Base-by-base conservation (phyloP, 495 filamentous ascomycete species). In the Astrothelium subdiscretum region DNA sequence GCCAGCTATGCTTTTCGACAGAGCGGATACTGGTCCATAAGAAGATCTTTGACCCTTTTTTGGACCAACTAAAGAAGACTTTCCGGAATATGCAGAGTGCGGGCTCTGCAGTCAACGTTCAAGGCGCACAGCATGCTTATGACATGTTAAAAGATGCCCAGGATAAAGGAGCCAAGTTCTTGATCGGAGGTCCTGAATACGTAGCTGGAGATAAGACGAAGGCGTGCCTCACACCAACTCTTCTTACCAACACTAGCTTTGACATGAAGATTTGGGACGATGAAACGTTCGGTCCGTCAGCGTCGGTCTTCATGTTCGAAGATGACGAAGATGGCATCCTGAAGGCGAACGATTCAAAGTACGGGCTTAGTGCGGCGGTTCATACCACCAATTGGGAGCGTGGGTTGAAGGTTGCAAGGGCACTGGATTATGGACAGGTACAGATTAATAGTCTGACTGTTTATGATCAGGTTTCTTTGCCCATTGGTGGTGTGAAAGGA, bases 1-100 rank as follows among this genome's bases (percentile, higher is more conserved):
- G 68, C 15, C 66, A 70, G 59, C 61, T 70, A 13, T 70, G 68
- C 63, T 64, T 70, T 22, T 70, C 68, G 0, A 70, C 68, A 13
- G 68, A 70, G 26, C 61, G 66, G 15, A 62, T 70, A 22, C 59
- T 70, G 24, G 68, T 70, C 18, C 15, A 22, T 3, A 35, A 18
- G 31, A 27, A 32, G 26, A 35, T 59, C 3, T 35, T 20, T 38
- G 31, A 32, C 18, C 4, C 15, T 35, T 66, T 66, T 60, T 43
- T 65, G 38, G 27, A 54, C 1, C 40, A 71, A 4, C 59, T 71
- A 0, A 42, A 57, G 18, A 65, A 64, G 26, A 60, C 57, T 2
- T 65, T 61, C 48, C n/a, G 35, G 27, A n/a, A 24, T 10, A 59
- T 59, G 58, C 27, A 24, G 22, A 54, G 65, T 31, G 38, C 31